Evolutionary conservation across 192 early-diverging fungal genomes (phyloP).

Genomic region (Podila epicladia): DNA sequence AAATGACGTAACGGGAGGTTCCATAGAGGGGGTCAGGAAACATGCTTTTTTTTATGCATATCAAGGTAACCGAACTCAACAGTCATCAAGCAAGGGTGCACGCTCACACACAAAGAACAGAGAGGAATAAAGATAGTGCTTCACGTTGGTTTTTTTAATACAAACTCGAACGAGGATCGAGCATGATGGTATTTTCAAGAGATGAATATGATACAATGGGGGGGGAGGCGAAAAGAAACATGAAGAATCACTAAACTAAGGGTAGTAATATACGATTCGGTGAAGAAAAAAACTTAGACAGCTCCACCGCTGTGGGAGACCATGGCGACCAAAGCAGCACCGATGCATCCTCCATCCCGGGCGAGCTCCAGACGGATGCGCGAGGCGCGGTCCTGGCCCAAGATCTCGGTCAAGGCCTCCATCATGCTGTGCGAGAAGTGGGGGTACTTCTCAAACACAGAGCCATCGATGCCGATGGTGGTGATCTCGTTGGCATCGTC

Average conservation of each 20-base stretch:
- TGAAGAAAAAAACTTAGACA: conserved; percentile 9
- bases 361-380: conserved; percentile 75
- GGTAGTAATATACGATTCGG: not conserved
- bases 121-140: too few species aligned
- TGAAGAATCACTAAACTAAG: not conserved
- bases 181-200: not conserved
- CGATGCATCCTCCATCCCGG: conserved; percentile 84
- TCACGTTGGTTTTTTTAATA: not conserved
- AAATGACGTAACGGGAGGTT: too few species aligned
- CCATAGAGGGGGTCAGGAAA: too few species aligned
- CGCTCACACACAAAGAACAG: too few species aligned
- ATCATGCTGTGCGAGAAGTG: conserved; percentile 83
- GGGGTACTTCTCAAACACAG: conserved; percentile 91
- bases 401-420: conserved; percentile 75
- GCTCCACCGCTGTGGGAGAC: conserved; percentile 52
- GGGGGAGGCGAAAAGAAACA: not conserved
- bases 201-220: not conserved
- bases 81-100: too few species aligned
- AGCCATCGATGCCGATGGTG: conserved; percentile 92
- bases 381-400: conserved; percentile 78
- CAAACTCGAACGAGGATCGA: not conserved
- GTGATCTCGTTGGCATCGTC: conserved; percentile 51
- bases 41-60: too few species aligned
- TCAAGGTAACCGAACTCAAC: too few species aligned
- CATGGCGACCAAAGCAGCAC: conserved; percentile 82